Percentiles rank a stretch among this genome's conserved stretches.
Conservation (phyloP, 2,329 filamentous ascomycete species). For the Tolypocladium paradoxum region DNA sequence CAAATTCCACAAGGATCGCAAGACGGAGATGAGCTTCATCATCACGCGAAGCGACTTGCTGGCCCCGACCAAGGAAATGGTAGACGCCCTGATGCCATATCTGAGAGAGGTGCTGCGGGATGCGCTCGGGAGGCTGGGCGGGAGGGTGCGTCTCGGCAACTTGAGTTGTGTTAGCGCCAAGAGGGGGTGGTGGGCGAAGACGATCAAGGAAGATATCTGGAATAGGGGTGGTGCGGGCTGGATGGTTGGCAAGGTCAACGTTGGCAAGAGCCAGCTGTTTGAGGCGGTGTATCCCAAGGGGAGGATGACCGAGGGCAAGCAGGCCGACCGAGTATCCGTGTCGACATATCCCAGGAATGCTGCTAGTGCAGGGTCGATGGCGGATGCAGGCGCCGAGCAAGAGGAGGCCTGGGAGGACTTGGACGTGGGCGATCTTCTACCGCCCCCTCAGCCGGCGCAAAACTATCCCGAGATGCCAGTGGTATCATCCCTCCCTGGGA, state of each 20-base stretch:
- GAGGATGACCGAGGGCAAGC: slow-evolving; percentile 29
- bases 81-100: slow-evolving; percentile 80
- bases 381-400: slow-evolving; percentile 16
- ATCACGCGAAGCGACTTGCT: slow-evolving; percentile 83
- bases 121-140: slow-evolving; percentile 56
- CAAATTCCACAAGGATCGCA: slow-evolving; percentile 55
- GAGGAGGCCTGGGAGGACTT: slow-evolving; percentile 12
- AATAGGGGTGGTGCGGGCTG: slow-evolving; percentile 75
- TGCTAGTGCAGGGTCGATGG: slow-evolving; percentile 10
- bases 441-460: slow-evolving; percentile 61
- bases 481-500: slow-evolving; percentile 79
- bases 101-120: slow-evolving; percentile 66
- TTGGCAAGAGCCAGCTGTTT: slow-evolving; percentile 90
- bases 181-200: slow-evolving; percentile 80
- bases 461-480: slow-evolving; percentile 77
- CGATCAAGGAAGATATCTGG: slow-evolving; percentile 79
- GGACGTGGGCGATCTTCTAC: slow-evolving; percentile 52
- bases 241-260: slow-evolving; percentile 98
- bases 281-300: slow-evolving; percentile 78
- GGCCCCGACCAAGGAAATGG: slow-evolving; percentile 71
- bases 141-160: slow-evolving; percentile 74
- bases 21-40: slow-evolving; percentile 77
- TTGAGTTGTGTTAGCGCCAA: slow-evolving; percentile 78
- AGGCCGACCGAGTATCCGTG: slow-evolving; percentile 4
- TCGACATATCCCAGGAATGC: slow-evolving; percentile 8